phyloP scores from a whole-genome alignment of 495 filamentous ascomycete genomes.

The Pyrenula massariospora region DNA sequence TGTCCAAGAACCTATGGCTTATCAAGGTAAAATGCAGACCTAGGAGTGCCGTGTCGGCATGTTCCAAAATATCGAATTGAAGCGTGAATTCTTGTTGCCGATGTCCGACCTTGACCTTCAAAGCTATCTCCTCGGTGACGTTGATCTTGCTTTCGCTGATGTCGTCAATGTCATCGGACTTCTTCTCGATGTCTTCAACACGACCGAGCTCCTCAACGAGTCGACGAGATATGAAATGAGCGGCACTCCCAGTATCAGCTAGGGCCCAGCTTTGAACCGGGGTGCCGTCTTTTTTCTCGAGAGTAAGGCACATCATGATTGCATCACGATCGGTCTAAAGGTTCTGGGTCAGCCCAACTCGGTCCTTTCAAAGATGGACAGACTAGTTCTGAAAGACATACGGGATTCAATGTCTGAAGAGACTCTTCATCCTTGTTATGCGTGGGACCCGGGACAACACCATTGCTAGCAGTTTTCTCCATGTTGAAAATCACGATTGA shows the following conservation, averaged over 20 bases:
- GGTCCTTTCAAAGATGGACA: too few relatives aligned
- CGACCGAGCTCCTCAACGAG: neutral
- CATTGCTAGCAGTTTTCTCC: too few relatives aligned
- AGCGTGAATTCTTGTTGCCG: neutral
- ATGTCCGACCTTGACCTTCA: neutral
- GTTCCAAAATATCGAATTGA: neutral
- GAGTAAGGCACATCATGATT: neutral
- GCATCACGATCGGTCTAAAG: neutral
- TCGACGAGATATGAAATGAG: neutral
- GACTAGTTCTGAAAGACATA: too few relatives aligned
- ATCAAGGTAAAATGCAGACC: neutral
- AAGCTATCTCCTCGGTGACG: neutral
- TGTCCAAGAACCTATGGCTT: neutral
- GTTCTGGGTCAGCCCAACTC: too few relatives aligned
- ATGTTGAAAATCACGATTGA: too few relatives aligned
- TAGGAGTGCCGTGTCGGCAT: neutral
- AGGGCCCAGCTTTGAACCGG: neutral
- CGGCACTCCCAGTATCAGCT: neutral
- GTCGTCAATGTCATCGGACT: neutral
- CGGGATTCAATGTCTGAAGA: too few relatives aligned
- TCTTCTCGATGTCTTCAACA: neutral
- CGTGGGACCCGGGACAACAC: too few relatives aligned
- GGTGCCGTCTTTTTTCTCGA: neutral
- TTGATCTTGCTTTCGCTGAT: neutral
- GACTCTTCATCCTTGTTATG: too few relatives aligned